Percentiles rank a stretch among this genome's conserved stretches.
Evolutionary conservation across 495 filamentous ascomycete genomes (phyloP).

Genomic region (Penicillium bialowiezense): DNA sequence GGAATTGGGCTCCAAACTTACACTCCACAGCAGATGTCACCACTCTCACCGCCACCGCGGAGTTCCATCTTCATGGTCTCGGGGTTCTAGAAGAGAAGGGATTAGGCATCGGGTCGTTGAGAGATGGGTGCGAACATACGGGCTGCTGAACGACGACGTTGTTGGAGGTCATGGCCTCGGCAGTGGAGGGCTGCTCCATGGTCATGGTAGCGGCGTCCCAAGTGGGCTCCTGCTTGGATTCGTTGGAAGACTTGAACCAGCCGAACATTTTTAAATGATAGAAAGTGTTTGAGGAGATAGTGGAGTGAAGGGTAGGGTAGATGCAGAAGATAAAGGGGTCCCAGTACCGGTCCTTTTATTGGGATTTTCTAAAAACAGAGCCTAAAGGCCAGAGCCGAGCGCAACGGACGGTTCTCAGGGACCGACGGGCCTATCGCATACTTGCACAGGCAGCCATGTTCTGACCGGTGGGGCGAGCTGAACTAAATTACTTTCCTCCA

Average conservation of each 20-base stretch:
- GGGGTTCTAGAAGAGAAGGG: background rate
- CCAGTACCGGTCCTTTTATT: background rate
- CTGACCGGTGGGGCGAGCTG: background rate
- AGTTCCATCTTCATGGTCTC: slow-evolving; percentile 9
- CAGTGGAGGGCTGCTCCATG: slow-evolving; percentile 2
- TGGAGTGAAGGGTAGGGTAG: background rate
- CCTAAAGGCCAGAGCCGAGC: too few relatives aligned
- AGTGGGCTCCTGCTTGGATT: slow-evolving; percentile 3
- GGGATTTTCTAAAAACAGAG: background rate
- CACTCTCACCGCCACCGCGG: slow-evolving; percentile 6
- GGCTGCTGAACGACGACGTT: slow-evolving; percentile 2
- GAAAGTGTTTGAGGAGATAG: background rate
- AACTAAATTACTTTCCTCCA: background rate
- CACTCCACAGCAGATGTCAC: slow-evolving; percentile 9
- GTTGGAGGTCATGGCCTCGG: slow-evolving; percentile 3
- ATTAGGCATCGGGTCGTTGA: too few relatives aligned
- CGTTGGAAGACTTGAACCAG: slow-evolving; percentile 7
- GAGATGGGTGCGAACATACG: too few relatives aligned
- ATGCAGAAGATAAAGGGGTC: background rate
- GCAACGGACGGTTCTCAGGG: background rate
- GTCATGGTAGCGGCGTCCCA: slow-evolving; percentile 4
- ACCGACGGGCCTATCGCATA: background rate
- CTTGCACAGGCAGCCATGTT: background rate
- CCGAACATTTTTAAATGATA: slow-evolving; percentile 1
- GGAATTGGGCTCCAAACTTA: background rate